phyloP scores from a whole-genome alignment of 805 yeast genomes.

The Myxozyma mucilagina region DNA sequence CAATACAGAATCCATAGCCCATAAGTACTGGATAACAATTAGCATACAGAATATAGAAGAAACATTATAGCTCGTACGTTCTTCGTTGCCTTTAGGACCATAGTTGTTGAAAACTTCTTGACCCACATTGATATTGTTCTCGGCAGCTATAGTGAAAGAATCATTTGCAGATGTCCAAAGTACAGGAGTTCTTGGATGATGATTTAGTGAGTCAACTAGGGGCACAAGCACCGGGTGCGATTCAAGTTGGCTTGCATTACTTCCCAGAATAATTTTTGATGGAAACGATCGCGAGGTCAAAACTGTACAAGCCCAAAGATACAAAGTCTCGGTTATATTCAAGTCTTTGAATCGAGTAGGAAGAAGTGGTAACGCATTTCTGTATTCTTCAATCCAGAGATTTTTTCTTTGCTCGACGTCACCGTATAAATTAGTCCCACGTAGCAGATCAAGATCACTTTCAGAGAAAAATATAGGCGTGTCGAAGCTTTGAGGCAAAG shows the following conservation, averaged over 20 bases:
- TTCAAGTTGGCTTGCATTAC: slow-evolving; percentile 38
- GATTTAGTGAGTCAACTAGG: slow-evolving; percentile 76
- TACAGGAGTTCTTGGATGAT: slow-evolving; percentile 59
- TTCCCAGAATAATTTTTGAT: slow-evolving; percentile 50
- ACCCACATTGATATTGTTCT: slow-evolving; percentile 36
- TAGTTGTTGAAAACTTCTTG: slow-evolving; percentile 74
- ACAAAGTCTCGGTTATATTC: slow-evolving; percentile 38
- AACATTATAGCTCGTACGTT: slow-evolving; percentile 36
- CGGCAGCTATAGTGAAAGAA: slow-evolving; percentile 46
- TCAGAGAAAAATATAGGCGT: slow-evolving; percentile 69
- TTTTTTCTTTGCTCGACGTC: slow-evolving; percentile 52
- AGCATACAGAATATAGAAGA: not conserved
- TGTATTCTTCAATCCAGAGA: slow-evolving; percentile 63
- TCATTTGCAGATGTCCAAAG: slow-evolving; percentile 53
- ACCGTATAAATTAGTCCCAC: slow-evolving; percentile 70
- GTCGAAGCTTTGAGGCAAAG: slow-evolving; percentile 52
- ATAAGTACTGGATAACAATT: slow-evolving; percentile 47
- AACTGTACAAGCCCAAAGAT: slow-evolving; percentile 72
- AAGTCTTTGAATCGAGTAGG: slow-evolving; percentile 24
- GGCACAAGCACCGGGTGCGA: slow-evolving; percentile 71
- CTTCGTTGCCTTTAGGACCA: slow-evolving; percentile 87
- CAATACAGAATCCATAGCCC: slow-evolving; percentile 76
- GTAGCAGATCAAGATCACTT: slow-evolving; percentile 51
- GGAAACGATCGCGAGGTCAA: slow-evolving; percentile 83
- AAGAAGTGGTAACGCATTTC: slow-evolving; percentile 17